Evolutionary conservation across 495 filamentous ascomycete species (phyloP).

Genomic region (Xylaria castorea): DNA sequence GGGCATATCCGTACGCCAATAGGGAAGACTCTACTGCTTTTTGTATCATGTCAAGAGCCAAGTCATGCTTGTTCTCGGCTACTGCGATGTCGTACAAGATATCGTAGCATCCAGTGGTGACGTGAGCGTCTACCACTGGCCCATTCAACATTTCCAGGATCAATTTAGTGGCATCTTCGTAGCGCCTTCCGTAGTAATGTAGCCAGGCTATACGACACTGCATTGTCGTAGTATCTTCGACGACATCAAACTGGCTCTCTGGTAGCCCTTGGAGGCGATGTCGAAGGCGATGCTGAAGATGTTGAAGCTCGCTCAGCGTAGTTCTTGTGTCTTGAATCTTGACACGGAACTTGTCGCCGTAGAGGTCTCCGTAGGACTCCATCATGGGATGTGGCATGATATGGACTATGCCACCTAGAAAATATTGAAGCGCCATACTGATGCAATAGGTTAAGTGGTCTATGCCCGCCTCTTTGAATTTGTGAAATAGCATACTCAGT

Average conservation of each 20-base stretch:
- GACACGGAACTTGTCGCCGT: not conserved
- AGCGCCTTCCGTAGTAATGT: not conserved
- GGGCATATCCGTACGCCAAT: not conserved
- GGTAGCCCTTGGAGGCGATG: not conserved
- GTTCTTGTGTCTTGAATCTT: not conserved
- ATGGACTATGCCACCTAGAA: not conserved
- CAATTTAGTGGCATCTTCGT: constrained; percentile 1
- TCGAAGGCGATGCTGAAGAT: not conserved
- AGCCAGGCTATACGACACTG: constrained; percentile 7
- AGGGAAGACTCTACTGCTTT: not conserved
- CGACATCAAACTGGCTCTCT: not conserved
- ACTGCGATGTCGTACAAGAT: constrained; percentile 4
- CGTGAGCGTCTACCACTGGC: not conserved
- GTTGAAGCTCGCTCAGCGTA: not conserved
- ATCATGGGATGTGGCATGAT: not conserved
- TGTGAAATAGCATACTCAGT: not conserved
- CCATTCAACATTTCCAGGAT: not conserved
- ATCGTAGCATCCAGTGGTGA: constrained; percentile 1
- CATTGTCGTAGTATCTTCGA: not conserved
- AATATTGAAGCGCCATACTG: not conserved
- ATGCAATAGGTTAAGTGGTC: not conserved
- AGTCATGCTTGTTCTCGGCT: not conserved
- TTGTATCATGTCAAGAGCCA: not conserved
- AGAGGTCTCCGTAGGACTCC: not conserved
- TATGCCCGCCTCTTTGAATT: not conserved